Evolutionary conservation across 2,329 filamentous ascomycete species (phyloP), one percentile per base, ranked within the genome.

Genomic region (Aspergillus quadrilineatus): DNA sequence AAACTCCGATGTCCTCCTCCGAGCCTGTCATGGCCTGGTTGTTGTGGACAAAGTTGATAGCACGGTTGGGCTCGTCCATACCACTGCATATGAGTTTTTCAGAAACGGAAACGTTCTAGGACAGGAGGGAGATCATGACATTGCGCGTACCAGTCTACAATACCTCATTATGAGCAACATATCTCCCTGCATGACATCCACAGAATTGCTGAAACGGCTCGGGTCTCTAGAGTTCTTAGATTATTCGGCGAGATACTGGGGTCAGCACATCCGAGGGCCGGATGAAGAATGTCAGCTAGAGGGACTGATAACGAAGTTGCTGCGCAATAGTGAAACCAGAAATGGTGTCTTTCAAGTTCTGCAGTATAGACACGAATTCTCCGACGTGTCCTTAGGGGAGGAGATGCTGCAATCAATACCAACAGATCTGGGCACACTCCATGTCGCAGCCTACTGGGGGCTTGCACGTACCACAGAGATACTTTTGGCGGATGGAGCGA

Each of bases 171-270:
- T 46, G 30, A 22, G 17, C 6, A 29, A 32, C 6, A 2, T 39
- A 5, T 14, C 10, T 9, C 5, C 5, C 15, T 53, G 50, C 32
- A 8, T 1, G 1, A 53, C 12, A 15, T 12, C 41, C 0, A 5
- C 9, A 1, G 42, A 46, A n/a, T 10, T 53, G 15, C 17, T 37
- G 17, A 3, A 46, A 4, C 41, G 50, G 4, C 37, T 53, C 15
- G 6, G 5, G 6, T n/a, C 30, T 1, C 14, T 46, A 2, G 22
- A 29, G 10, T 53, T 53, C n/a, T 17, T 53, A 1, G 42, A 37
- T 26, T 53, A 53, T 17, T 22, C 50, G 7, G 42, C 50, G 2
- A 53, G 29, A 39, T 8, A 53, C 42, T 53, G 50, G 50, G 50
- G 50, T 15, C 26, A 45, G 7, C 42, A 53, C 17, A 34, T 53